phyloP scores from a whole-genome alignment of 495 filamentous ascomycete species.

The Trichocladium uniseriatum region DNA sequence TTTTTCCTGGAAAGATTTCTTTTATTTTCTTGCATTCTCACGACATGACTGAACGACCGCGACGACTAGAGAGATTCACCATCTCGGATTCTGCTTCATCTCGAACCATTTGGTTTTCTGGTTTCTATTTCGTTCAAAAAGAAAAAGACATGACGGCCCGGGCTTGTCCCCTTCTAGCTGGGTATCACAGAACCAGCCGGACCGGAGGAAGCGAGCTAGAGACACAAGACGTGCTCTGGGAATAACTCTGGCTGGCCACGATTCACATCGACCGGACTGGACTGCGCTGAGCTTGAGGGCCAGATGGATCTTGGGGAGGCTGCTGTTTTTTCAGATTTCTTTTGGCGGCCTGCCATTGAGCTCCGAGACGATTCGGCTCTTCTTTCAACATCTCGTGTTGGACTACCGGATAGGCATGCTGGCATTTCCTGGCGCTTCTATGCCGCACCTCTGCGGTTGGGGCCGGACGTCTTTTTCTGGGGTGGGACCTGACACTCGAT shows the following conservation, averaged over 20 bases:
- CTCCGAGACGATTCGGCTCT: no score
- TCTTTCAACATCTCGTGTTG: no score
- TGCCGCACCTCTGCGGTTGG: background rate
- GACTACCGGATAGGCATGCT: no score
- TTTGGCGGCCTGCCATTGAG: no score
- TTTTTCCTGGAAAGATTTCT: conserved; percentile 5
- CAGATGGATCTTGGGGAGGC: background rate
- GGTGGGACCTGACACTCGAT: no score
- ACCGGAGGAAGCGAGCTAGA: background rate
- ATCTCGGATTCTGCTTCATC: background rate
- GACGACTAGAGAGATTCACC: conserved; percentile 24
- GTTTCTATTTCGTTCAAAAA: background rate
- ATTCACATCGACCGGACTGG: background rate
- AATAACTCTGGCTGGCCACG: conserved; percentile 17
- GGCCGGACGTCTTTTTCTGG: background rate
- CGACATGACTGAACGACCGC: conserved; percentile 26
- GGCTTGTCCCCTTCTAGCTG: conserved; percentile 11
- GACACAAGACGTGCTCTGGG: background rate
- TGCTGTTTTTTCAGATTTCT: no score
- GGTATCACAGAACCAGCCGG: conserved; percentile 27
- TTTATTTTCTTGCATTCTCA: conserved; percentile 16
- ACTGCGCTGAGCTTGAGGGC: background rate
- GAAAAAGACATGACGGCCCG: conserved; percentile 4
- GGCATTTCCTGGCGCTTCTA: background rate
- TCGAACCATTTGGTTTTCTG: background rate